These are phyloP conservation scores for Trichothecium sympodiale DNA, from an alignment of 2,329 filamentous ascomycete species.

Conservation along the genomic window DNA sequence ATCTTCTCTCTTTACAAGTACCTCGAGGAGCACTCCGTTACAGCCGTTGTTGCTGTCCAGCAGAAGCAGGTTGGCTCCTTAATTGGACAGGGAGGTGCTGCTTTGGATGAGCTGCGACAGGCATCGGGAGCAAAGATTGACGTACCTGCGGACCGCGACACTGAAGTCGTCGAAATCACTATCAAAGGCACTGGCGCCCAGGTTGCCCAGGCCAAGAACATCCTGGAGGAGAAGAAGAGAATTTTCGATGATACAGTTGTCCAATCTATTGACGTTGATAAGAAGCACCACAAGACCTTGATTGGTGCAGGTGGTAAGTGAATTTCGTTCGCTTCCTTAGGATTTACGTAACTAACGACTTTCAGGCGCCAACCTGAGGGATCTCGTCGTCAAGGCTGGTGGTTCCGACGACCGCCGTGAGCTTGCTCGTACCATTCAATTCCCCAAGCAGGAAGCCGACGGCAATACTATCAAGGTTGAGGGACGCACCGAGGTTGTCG, in stretches of 20 bases:
- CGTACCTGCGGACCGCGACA: conserved; percentile 71
- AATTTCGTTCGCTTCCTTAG: background rate
- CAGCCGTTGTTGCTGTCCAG: conserved; percentile 70
- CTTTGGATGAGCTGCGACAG: conserved; percentile 81
- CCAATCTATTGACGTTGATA: conserved; percentile 79
- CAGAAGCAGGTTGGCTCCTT: conserved; percentile 88
- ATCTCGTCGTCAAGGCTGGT: conserved; percentile 78
- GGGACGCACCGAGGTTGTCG: conserved; percentile 71
- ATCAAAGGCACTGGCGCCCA: conserved; percentile 88
- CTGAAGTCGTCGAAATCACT: conserved; percentile 70
- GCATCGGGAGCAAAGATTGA: conserved; percentile 83
- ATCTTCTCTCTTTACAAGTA: conserved; percentile 82
- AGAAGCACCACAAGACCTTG: conserved; percentile 81
- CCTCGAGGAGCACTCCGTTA: conserved; percentile 76
- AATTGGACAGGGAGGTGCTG: conserved; percentile 81
- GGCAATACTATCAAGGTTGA: conserved; percentile 81
- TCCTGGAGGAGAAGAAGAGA: conserved; percentile 75
- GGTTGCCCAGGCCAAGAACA: conserved; percentile 83
- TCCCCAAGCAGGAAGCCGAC: conserved; percentile 78
- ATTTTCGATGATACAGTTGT: conserved; percentile 85
- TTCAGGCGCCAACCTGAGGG: conserved; percentile 71
- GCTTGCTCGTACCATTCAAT: conserved; percentile 82
- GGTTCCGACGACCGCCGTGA: conserved; percentile 78
- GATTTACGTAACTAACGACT: conserved; percentile 3
- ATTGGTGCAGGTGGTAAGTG: conserved; percentile 79